Conservation (phyloP, 1,284 basidiomycete species). For the Leccinum ponderosum region DNA sequence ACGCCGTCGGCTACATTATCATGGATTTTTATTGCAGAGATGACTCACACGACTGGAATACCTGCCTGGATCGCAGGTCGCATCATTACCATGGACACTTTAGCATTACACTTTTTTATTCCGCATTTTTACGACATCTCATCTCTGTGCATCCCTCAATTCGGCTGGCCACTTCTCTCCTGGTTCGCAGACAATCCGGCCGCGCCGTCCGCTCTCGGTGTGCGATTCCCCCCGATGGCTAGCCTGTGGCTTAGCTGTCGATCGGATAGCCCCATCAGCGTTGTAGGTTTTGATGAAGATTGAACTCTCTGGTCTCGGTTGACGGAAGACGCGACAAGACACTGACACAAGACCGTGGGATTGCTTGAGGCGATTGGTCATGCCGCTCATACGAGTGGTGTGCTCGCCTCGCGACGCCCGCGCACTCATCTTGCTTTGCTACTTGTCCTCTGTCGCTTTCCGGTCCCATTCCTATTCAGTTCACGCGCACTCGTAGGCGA, state of each 20-base stretch:
- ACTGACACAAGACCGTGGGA: conserved; percentile 66
- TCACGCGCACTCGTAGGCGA: conserved; percentile 59
- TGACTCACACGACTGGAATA: conserved; percentile 44
- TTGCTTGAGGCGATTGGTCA: conserved; percentile 49
- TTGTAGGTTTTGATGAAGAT: conserved; percentile 47
- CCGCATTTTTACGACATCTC: conserved; percentile 36
- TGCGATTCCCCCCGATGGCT: conserved; percentile 6
- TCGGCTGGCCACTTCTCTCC: conserved; percentile 21
- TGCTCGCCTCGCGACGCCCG: conserved; percentile 52
- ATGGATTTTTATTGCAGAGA: conserved; percentile 40
- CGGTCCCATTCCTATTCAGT: conserved; percentile 49
- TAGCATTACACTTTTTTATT: conserved; percentile 51
- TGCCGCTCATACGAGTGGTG: conserved; percentile 41
- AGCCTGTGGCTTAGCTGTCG: conserved; percentile 22
- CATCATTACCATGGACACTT: conserved; percentile 48
- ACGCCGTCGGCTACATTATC: conserved; percentile 38
- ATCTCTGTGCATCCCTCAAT: conserved; percentile 17
- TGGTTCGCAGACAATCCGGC: conserved; percentile 40
- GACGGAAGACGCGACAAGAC: conserved; percentile 53
- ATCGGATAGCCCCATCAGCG: conserved; percentile 19
- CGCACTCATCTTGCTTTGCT: conserved; percentile 46
- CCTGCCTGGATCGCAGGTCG: conserved; percentile 59
- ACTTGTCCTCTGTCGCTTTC: conserved; percentile 40
- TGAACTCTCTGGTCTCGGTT: conserved; percentile 42
- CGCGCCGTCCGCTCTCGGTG: conserved; percentile 36